phyloP scores from a whole-genome alignment of 306 rosid genomes.

The peach (Prunus persica) region Prunus_persica_NCBIv2 NC_034015.1:16297001-16297500 shows the following conservation, averaged over 20 bases:
- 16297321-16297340: constrained; percentile 82
- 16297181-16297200: constrained; percentile 63
- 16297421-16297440: constrained; percentile 83
- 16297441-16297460: constrained; percentile 74
- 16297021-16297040: not conserved
- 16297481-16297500: constrained; percentile 84
- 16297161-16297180: constrained; percentile 83
- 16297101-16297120: constrained; percentile 53
- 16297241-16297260: constrained; percentile 79
- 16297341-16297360: constrained; percentile 63
- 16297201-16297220: constrained; percentile 82
- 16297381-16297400: constrained; percentile 71
- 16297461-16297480: constrained; percentile 84
- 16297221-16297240: constrained; percentile 85
- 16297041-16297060: not conserved
- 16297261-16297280: constrained; percentile 75
- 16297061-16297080: not conserved
- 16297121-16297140: constrained; percentile 77
- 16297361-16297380: constrained; percentile 90
- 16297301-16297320: constrained; percentile 84
- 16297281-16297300: constrained; percentile 85
- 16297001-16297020: not conserved
- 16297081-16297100: not conserved
- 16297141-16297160: constrained; percentile 97
- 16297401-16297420: constrained; percentile 76